Evolutionary conservation across 352 stramenopile species (phyloP), one percentile per base, ranked within the genome.

Genomic region (Poterioochromonas sp.): DNA sequence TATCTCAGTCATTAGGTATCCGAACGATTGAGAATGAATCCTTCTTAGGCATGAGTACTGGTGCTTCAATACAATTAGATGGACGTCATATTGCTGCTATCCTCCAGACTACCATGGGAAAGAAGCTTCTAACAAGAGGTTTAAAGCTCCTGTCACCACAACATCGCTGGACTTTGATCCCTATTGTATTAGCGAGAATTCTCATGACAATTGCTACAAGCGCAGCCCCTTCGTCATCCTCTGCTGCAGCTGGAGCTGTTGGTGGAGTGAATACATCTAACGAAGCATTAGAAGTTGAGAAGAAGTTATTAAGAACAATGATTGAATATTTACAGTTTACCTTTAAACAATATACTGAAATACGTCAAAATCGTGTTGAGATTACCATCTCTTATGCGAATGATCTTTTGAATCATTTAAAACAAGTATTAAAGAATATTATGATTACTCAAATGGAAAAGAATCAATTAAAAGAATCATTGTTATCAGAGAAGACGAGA

Each of bases 401-500:
- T 26, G 39, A 44, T 5, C 32, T 76, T 3, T 44, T 64, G 47
- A 37, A 1, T 5, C 5, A 78, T 69, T 29, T 78, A 15, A n/a
- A 43, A 49, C 47, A 69, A 51, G 71, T 40, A 49, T 32, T 78
- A 0, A 64, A 78, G 32, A 54, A 22, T 53, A 39, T 78, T 39
- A 69, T 78, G 35, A 32, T 78, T 8, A 68, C 71, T 22, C 71
- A 78, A 34, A 78, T 78, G 71, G 71, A 78, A 20, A 64, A 49
- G 12, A 53, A 32, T 8, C 43, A 77, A 37, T 29, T 78, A 26
- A 2, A 43, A 63, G 8, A 78, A 29, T 8, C 71, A 15, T 51
- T 78, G 11, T 54, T 68, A 68, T 37, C 51, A 29, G 47, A 65
- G 32, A 8, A 34, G 22, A 26, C 5, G 1, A 26, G 71, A 11